These are phyloP conservation scores for Tylopilus subfusipes DNA, from an alignment of 768 basidiomycete genomes.

Conservation along the genomic window DNA sequence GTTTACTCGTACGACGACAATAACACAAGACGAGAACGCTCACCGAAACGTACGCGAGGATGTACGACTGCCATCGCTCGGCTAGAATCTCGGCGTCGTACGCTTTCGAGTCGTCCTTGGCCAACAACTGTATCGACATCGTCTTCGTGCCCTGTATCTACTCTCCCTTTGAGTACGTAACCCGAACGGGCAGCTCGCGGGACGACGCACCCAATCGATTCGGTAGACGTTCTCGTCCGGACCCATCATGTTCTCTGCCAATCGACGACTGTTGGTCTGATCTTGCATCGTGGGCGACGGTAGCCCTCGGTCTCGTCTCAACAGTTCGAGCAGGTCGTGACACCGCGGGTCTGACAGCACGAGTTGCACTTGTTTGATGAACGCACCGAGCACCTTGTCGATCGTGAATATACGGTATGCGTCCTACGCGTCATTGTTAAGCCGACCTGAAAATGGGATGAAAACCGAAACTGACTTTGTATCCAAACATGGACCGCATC, in stretches of 20 bases:
- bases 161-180: neutral
- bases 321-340: constrained; percentile 65
- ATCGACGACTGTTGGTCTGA: constrained; percentile 60
- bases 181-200: neutral
- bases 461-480: constrained; percentile 47
- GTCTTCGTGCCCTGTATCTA: constrained; percentile 65
- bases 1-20: neutral
- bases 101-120: constrained; percentile 71
- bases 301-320: constrained; percentile 66
- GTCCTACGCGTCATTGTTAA: constrained; percentile 40
- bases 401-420: constrained; percentile 90
- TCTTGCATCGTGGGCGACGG: constrained; percentile 64
- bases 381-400: constrained; percentile 82
- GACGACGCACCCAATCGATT: constrained; percentile 66
- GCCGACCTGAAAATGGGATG: neutral
- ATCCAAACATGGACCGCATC: constrained; percentile 83
- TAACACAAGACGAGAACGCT: constrained; percentile 12
- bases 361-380: constrained; percentile 89
- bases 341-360: constrained; percentile 65
- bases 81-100: constrained; percentile 76
- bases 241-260: constrained; percentile 66
- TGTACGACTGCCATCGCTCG: constrained; percentile 76
- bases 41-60: constrained; percentile 73
- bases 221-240: constrained; percentile 78
- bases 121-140: constrained; percentile 71